Conservation (phyloP, 768 basidiomycete genomes). For the Fomitopsis pulvina region DNA sequence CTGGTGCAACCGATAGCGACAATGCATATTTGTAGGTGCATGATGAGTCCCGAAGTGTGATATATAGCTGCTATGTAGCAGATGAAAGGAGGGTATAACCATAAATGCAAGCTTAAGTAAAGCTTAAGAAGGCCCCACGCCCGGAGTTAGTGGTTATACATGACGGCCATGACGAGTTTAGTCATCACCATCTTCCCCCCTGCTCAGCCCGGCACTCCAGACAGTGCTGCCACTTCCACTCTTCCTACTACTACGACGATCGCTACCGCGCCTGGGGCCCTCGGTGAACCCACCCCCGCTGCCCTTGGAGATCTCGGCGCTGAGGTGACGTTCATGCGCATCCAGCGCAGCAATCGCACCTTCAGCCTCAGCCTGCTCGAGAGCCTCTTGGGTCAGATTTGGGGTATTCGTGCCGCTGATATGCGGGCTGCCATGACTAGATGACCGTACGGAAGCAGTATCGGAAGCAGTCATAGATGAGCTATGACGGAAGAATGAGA, state of each 20-base stretch:
- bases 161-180: constrained; percentile 8
- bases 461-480: constrained; percentile 39
- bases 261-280: constrained; percentile 43
- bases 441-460: constrained; percentile 41
- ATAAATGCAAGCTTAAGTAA: constrained; percentile 6
- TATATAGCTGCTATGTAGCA: neutral
- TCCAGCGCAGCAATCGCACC: constrained; percentile 74
- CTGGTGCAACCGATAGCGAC: neutral
- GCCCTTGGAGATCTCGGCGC: constrained; percentile 73
- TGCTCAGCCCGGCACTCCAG: constrained; percentile 83
- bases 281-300: constrained; percentile 74
- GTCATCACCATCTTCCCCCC: constrained; percentile 37
- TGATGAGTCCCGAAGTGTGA: constrained; percentile 1
- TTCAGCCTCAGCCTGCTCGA: constrained; percentile 75
- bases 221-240: constrained; percentile 74
- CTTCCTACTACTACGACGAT: constrained; percentile 50
- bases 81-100: constrained; percentile 1
- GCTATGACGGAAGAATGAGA: constrained; percentile 66
- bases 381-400: constrained; percentile 64
- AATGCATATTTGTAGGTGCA: neutral
- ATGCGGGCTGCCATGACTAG: constrained; percentile 14
- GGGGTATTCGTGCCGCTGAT: constrained; percentile 19
- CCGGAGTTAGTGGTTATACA: neutral
- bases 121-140: neutral
- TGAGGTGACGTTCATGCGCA: constrained; percentile 65